A percentile compares a stretch with the other conserved stretches of the same genome.
Conservation (phyloP, 306 rosid species). For the Trifolium pratense region DNA sequence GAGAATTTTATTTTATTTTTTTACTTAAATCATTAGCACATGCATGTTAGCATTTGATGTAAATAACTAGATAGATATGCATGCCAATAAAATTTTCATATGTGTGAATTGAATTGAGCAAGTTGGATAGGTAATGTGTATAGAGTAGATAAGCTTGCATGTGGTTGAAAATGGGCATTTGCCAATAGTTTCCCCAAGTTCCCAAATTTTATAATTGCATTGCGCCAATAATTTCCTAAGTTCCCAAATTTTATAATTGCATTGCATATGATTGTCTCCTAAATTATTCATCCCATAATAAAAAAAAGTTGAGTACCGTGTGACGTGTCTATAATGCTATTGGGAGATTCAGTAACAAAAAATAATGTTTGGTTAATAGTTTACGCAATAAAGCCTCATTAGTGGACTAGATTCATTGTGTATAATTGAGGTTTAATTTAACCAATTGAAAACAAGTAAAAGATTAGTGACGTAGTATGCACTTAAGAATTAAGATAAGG, state of each 20-base stretch:
- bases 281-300: neutral
- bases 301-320: neutral
- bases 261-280: neutral
- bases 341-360: neutral
- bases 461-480: conserved; percentile 3
- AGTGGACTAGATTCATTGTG: conserved; percentile 13
- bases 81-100: neutral
- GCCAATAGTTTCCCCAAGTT: conserved; percentile 21
- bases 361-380: neutral
- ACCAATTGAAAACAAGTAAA: conserved; percentile 28
- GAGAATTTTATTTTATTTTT: too few species aligned
- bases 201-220: conserved; percentile 5
- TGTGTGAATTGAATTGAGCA: neutral
- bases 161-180: conserved; percentile 33
- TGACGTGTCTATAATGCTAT: neutral
- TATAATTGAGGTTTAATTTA: neutral
- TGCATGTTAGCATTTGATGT: too few species aligned
- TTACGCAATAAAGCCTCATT: conserved; percentile 17
- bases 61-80: neutral
- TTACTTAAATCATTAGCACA: too few species aligned
- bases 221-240: conserved; percentile 19
- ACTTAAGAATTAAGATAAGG: conserved; percentile 1
- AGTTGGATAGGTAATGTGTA: conserved; percentile 4
- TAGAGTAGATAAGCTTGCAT: conserved; percentile 19
- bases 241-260: neutral